phyloP scores from a whole-genome alignment of 257 asterid genomes.

The Agastache rugosa region DNA sequence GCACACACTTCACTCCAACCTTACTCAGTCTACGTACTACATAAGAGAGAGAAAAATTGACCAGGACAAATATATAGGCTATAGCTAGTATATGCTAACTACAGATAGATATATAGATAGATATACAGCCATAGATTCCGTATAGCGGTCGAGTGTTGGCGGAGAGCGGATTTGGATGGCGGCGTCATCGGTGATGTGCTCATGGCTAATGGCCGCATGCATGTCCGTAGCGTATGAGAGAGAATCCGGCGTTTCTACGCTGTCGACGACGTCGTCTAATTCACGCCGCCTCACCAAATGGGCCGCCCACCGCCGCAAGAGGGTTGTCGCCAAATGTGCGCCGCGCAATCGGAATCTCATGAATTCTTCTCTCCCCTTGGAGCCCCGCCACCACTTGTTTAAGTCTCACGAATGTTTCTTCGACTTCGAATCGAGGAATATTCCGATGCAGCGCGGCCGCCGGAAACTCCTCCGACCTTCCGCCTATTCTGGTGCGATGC shows the following conservation, averaged over 20 bases:
- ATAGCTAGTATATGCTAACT: constrained; percentile 5
- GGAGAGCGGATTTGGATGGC: constrained; percentile 46
- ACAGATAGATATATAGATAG: not conserved
- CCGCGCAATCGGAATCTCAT: constrained; percentile 48
- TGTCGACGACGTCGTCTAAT: constrained; percentile 35
- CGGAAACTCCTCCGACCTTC: constrained; percentile 43
- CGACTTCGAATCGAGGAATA: constrained; percentile 46
- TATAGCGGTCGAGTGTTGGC: constrained; percentile 21
- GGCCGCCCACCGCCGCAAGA: constrained; percentile 51
- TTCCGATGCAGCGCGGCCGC: constrained; percentile 48
- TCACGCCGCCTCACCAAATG: constrained; percentile 49
- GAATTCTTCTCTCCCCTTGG: constrained; percentile 51
- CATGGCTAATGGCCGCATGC: constrained; percentile 85
- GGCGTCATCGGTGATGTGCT: constrained; percentile 60
- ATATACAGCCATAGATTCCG: constrained; percentile 9
- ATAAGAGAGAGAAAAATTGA: constrained; percentile 1
- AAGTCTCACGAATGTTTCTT: constrained; percentile 43
- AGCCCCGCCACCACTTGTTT: constrained; percentile 46
- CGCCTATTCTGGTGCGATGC: constrained; percentile 46
- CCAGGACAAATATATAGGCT: not conserved
- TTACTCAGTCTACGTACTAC: not conserved
- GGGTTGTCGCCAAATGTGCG: constrained; percentile 44
- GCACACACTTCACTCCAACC: constrained; percentile 8
- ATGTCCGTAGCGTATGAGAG: constrained; percentile 72
- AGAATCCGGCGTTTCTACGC: constrained; percentile 44